These are phyloP conservation scores for Mycena latifolia DNA, from an alignment of 768 basidiomycete genomes.

Conservation along the genomic window DNA sequence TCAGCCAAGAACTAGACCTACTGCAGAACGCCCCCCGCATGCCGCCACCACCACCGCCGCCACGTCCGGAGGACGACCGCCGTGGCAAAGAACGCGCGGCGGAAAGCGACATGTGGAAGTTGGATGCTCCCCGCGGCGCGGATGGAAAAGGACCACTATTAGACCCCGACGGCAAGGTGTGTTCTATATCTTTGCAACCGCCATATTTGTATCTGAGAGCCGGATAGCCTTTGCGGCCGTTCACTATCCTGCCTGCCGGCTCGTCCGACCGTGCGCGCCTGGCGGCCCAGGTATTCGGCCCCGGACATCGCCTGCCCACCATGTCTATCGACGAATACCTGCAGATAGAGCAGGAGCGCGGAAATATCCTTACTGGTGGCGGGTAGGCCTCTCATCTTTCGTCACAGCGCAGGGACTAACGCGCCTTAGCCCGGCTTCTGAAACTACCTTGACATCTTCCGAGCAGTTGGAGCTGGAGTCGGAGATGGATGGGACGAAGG, in stretches of 20 bases:
- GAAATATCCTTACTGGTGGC: constrained; percentile 90
- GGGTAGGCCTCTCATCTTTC: constrained; percentile 66
- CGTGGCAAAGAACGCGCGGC: constrained; percentile 53
- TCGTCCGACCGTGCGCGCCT: constrained; percentile 77
- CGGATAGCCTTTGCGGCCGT: constrained; percentile 85
- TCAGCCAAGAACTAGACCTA: constrained; percentile 80
- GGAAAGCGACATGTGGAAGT: constrained; percentile 75
- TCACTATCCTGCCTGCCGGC: constrained; percentile 89
- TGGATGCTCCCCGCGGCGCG: constrained; percentile 70
- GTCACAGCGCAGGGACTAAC: constrained; percentile 16
- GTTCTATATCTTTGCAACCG: constrained; percentile 25
- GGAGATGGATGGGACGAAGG: constrained; percentile 84
- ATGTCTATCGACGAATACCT: constrained; percentile 98
- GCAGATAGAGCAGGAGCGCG: constrained; percentile 83
- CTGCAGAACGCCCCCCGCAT: constrained; percentile 67
- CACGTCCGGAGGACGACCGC: constrained; percentile 50
- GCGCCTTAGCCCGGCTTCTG: constrained; percentile 70
- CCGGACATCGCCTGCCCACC: constrained; percentile 87
- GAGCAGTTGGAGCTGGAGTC: constrained; percentile 85
- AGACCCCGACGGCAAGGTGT: constrained; percentile 82
- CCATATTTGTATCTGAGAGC: background rate
- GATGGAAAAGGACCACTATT: constrained; percentile 74
- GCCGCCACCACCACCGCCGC: constrained; percentile 42
- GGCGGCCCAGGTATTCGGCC: constrained; percentile 85
- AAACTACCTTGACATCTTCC: constrained; percentile 74